A percentile compares a stretch with the other conserved stretches of the same genome.
Evolutionary conservation across 345 rosid species (phyloP).

Genomic region (Linum tenue): DNA sequence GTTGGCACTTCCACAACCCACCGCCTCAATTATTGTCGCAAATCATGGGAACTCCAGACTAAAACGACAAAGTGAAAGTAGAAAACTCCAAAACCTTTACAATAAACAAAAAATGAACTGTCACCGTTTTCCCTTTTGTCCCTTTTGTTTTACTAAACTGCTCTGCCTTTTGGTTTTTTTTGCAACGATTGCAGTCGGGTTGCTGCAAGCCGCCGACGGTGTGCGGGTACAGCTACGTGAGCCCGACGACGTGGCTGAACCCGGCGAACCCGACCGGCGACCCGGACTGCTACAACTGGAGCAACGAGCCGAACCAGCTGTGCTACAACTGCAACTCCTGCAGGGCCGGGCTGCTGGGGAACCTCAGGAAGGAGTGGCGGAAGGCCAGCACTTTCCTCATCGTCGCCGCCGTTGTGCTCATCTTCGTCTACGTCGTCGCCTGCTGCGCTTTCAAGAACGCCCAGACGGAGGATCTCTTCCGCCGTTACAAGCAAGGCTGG

Average conservation of each 20-base stretch:
- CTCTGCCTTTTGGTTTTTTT: neutral
- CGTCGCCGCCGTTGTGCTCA: conserved; percentile 59
- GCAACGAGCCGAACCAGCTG: conserved; percentile 68
- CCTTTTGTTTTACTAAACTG: neutral
- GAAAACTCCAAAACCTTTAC: too few species aligned
- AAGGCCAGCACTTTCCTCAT: conserved; percentile 67
- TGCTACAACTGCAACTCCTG: conserved; percentile 83
- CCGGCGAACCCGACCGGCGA: conserved; percentile 61
- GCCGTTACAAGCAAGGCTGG: conserved; percentile 37
- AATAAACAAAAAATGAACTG: neutral
- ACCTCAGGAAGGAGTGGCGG: conserved; percentile 81
- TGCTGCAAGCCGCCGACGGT: conserved; percentile 86
- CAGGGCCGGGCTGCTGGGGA: conserved; percentile 79
- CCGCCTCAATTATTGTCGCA: too few species aligned
- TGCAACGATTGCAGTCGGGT: conserved; percentile 70
- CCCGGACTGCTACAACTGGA: conserved; percentile 79
- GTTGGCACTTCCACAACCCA: too few species aligned
- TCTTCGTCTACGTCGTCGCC: conserved; percentile 70
- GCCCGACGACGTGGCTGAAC: conserved; percentile 71
- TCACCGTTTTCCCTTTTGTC: neutral
- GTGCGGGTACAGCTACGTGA: conserved; percentile 74
- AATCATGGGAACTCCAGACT: too few species aligned
- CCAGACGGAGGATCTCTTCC: conserved; percentile 70
- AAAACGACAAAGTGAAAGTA: too few species aligned
- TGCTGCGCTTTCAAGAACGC: conserved; percentile 87